Base-by-base conservation (phyloP, 331 rosid genomes). In the Dryas integrifolia region DNA sequence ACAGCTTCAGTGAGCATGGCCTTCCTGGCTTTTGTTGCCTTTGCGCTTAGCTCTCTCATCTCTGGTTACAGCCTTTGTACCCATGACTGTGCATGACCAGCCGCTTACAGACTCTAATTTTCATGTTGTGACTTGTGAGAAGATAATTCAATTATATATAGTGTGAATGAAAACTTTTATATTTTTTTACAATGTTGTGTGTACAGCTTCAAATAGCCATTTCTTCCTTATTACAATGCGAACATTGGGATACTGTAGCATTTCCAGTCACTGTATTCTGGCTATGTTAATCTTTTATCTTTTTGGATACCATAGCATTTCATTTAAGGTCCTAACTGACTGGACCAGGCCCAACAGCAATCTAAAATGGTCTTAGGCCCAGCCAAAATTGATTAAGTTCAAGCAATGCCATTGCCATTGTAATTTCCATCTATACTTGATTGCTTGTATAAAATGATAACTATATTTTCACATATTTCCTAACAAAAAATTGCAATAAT, bases 1-100 rank as follows among this genome's bases (percentile, higher is more conserved):
- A 95, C 85, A 81, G 98, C 96, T 56, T 92, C 99, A 0, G 72
- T 92, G 40, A 89, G 76, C 57, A 76, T 95, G 89, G 85, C 99
- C 9, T 95, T 95, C 82, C 86, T 95, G 39, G 99, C 90, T 82
- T 95, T 95, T n/a, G 21, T 81, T 67, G 93, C 98, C 61, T 95
- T 92, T 65, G 92, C 99, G 49, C 4, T 92, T 52, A 92, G 97
- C 79, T 90, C 99, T 9, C 83, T 95, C n/a, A 74, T 95, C 71
- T 95, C 99, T 4, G 92, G 96, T 56, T 90, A 88, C 85, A 81
- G 74, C 78, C 91, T 92, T 8, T 88, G 87, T 81, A 75, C 76
- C 72, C 81, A 24, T 43, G 80, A 76, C 62, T 76, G 77, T 43
- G 65, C 70, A 6, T 82, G 72, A 89, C 64, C 18, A 30, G 12